Percentiles rank a stretch among this genome's conserved stretches.
phyloP scores from a whole-genome alignment of 208 protist genomes.

The Kentomonas sorsogonicus region DNA sequence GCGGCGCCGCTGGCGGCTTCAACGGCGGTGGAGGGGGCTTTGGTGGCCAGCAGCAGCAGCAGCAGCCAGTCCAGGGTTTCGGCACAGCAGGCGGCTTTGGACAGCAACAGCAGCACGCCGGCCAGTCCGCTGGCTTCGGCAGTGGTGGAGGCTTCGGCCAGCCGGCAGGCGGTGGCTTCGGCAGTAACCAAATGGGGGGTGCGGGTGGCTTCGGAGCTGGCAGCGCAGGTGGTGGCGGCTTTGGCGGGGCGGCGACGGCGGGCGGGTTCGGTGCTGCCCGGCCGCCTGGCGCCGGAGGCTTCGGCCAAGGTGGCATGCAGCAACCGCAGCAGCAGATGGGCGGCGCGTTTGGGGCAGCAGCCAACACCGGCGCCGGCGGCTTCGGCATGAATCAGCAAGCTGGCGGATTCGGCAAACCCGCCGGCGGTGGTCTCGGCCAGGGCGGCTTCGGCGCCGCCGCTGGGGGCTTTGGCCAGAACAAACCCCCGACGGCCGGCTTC shows the following conservation, averaged over 20 bases:
- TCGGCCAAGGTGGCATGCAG: constrained; percentile 9
- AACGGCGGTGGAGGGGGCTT: constrained; percentile 8
- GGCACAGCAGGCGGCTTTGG: constrained; percentile 27
- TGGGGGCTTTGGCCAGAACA: constrained; percentile 7
- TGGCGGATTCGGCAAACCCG: constrained; percentile 3
- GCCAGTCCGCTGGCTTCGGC: constrained; percentile 15
- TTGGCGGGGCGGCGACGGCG: no score
- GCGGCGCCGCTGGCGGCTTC: constrained; percentile 23
- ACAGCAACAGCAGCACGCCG: constrained; percentile 12
- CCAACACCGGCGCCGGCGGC: no score
- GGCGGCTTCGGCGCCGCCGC: constrained; percentile 1
- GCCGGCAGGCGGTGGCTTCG: constrained; percentile 21
- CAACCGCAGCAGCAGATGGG: constrained; percentile 4
- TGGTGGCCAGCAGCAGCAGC: no score
- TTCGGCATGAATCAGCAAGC: no score
- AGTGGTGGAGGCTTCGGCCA: constrained; percentile 8
- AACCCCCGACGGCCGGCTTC: neutral
- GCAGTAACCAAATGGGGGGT: constrained; percentile 15
- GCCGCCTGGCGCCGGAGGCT: constrained; percentile 7
- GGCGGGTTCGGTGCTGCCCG: constrained; percentile 16
- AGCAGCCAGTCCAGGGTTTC: no score
- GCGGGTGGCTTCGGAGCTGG: constrained; percentile 22
- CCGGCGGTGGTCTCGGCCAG: neutral
- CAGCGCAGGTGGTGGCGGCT: no score
- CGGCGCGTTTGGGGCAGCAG: no score